Conservation (phyloP, 768 basidiomycete genomes). For the Hysterangium stoloniferum region DNA sequence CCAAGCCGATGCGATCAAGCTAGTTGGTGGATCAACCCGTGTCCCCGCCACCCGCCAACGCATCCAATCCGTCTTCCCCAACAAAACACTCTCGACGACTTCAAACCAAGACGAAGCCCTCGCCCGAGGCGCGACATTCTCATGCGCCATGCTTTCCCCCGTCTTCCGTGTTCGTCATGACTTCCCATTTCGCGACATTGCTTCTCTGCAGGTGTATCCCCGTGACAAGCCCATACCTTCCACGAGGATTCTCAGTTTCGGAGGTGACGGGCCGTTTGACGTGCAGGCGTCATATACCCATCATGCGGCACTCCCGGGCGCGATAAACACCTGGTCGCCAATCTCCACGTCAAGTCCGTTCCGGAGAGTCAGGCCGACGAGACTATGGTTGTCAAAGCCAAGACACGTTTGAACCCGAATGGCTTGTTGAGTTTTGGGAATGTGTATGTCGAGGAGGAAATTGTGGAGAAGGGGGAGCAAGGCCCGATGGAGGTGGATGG, state of each 20-base stretch:
- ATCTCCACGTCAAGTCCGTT: conserved; percentile 75
- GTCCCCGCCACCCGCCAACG: conserved; percentile 85
- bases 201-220: conserved; percentile 81
- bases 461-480: conserved; percentile 66
- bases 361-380: conserved; percentile 57
- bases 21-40: conserved; percentile 90
- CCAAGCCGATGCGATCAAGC: conserved; percentile 84
- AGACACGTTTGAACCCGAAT: conserved; percentile 80
- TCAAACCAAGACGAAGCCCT: conserved; percentile 98
- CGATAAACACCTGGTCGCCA: conserved; percentile 80
- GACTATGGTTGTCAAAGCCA: conserved; percentile 78
- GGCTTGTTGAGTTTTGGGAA: conserved; percentile 82
- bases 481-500: conserved; percentile 62
- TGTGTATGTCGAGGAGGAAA: conserved; percentile 72
- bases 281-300: conserved; percentile 83
- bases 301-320: conserved; percentile 60
- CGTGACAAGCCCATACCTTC: conserved; percentile 80
- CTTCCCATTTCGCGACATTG: conserved; percentile 82
- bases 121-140: conserved; percentile 92
- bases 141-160: conserved; percentile 95
- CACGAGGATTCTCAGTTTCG: conserved; percentile 93
- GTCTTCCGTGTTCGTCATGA: conserved; percentile 98
- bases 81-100: conserved; percentile 78
- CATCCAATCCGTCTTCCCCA: conserved; percentile 77
- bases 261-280: conserved; percentile 81